These are phyloP conservation scores for Alternaria alternata DNA, from an alignment of 2,329 filamentous ascomycete genomes.

Conservation along the genomic window DNA sequence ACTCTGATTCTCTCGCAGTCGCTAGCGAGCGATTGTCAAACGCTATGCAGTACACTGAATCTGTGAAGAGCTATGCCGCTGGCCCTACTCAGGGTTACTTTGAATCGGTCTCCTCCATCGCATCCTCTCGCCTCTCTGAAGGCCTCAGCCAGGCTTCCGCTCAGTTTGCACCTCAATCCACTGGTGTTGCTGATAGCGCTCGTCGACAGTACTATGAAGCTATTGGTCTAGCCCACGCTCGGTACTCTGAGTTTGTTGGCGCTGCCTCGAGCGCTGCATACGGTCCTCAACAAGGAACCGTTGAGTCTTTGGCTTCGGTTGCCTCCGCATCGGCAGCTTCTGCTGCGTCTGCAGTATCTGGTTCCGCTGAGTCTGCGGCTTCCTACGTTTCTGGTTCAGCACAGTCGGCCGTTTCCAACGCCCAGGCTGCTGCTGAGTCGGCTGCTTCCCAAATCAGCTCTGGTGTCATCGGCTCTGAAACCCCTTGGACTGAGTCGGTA, in stretches of 20 bases:
- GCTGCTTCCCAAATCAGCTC: slow-evolving; percentile 57
- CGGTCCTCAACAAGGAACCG: slow-evolving; percentile 51
- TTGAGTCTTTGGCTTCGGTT: slow-evolving; percentile 47
- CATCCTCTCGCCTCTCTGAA: slow-evolving; percentile 73
- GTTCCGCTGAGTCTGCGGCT: slow-evolving; percentile 60
- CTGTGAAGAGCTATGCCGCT: slow-evolving; percentile 51
- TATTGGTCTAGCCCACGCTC: slow-evolving; percentile 78
- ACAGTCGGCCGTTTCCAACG: slow-evolving; percentile 54
- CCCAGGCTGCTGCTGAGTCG: slow-evolving; percentile 58
- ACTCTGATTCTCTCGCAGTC: slow-evolving; percentile 69
- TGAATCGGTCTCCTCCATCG: slow-evolving; percentile 70
- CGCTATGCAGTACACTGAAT: slow-evolving; percentile 58
- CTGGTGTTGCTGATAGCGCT: slow-evolving; percentile 66
- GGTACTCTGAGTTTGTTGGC: slow-evolving; percentile 77
- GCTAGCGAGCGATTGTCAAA: slow-evolving; percentile 68
- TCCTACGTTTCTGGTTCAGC: slow-evolving; percentile 48
- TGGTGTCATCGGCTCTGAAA: slow-evolving; percentile 57
- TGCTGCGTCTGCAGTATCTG: slow-evolving; percentile 54
- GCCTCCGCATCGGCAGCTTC: slow-evolving; percentile 52
- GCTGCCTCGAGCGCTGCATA: slow-evolving; percentile 76
- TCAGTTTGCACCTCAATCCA: slow-evolving; percentile 72
- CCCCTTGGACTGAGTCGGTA: slow-evolving; percentile 62
- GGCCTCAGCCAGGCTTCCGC: slow-evolving; percentile 75
- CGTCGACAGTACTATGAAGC: slow-evolving; percentile 79
- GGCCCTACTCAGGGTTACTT: slow-evolving; percentile 59